Conservation (phyloP, 495 filamentous ascomycete species). For the Penicillium psychrofluorescens region DNA sequence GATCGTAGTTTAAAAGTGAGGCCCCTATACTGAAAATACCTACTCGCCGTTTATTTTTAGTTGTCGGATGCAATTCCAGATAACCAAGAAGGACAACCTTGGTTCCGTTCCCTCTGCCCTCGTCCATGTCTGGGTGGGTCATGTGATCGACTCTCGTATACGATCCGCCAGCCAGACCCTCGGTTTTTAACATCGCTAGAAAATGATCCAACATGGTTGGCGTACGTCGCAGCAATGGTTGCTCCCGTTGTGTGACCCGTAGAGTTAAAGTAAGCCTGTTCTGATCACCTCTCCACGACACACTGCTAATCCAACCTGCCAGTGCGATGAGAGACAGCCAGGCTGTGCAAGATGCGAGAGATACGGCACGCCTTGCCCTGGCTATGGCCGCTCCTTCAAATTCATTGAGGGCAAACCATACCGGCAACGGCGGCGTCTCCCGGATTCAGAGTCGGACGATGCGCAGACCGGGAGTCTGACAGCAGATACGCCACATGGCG, state of each 20-base stretch:
- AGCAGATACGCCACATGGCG: no score
- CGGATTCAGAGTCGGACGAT: neutral
- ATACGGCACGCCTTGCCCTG: constrained; percentile 28
- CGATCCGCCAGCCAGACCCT: no score
- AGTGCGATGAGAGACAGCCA: constrained; percentile 28
- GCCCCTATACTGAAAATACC: no score
- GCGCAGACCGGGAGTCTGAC: neutral
- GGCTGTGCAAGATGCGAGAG: constrained; percentile 26
- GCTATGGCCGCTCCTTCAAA: constrained; percentile 27
- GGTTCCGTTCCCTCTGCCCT: no score
- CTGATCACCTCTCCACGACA: neutral
- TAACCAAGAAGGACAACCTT: no score
- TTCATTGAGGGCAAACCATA: constrained; percentile 28
- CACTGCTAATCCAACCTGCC: constrained; percentile 3
- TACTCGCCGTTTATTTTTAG: no score
- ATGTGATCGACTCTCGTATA: no score
- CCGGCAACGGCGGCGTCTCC: constrained; percentile 12
- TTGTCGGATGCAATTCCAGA: no score
- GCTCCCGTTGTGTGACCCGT: constrained; percentile 31
- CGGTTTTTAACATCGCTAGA: neutral
- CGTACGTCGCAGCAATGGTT: constrained; percentile 53
- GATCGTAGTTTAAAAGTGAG: no score
- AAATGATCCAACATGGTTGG: constrained; percentile 15
- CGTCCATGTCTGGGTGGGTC: neutral
- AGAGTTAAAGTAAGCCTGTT: constrained; percentile 21